A percentile compares a stretch with the other conserved stretches of the same genome.
phyloP scores from a whole-genome alignment of 345 rosid genomes.

The Microcos paniculata region DNA sequence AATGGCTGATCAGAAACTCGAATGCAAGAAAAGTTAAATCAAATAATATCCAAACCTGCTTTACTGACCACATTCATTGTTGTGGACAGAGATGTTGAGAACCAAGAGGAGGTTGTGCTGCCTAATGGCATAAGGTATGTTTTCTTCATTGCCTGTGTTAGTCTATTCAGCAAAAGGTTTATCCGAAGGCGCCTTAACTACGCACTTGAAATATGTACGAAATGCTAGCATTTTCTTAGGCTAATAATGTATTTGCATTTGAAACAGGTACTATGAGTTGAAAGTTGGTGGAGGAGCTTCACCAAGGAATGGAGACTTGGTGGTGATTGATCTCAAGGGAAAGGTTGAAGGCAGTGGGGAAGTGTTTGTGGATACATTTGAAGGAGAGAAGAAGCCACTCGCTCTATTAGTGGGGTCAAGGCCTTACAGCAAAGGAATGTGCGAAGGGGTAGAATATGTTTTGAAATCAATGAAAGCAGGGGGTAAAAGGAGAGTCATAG shows the following conservation, averaged over 20 bases:
- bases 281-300: constrained; percentile 83
- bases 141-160: neutral
- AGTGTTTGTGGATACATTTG: constrained; percentile 69
- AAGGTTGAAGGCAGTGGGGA: constrained; percentile 55
- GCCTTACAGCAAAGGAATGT: constrained; percentile 77
- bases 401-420: constrained; percentile 81
- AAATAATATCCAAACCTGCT: neutral
- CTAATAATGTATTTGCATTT: constrained; percentile 4
- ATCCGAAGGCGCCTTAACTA: too few relatives aligned
- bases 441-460: constrained; percentile 72
- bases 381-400: constrained; percentile 54
- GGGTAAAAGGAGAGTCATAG: constrained; percentile 73
- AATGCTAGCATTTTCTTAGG: neutral
- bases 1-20: neutral
- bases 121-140: constrained; percentile 80
- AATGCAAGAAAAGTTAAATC: neutral
- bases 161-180: too few relatives aligned
- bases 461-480: constrained; percentile 84
- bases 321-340: constrained; percentile 78
- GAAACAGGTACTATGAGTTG: constrained; percentile 71
- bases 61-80: neutral
- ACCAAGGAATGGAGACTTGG: constrained; percentile 76
- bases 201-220: neutral
- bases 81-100: constrained; percentile 61
- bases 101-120: constrained; percentile 66